phyloP scores from a whole-genome alignment of 1,284 basidiomycete species.

The Boletus sp. region DNA sequence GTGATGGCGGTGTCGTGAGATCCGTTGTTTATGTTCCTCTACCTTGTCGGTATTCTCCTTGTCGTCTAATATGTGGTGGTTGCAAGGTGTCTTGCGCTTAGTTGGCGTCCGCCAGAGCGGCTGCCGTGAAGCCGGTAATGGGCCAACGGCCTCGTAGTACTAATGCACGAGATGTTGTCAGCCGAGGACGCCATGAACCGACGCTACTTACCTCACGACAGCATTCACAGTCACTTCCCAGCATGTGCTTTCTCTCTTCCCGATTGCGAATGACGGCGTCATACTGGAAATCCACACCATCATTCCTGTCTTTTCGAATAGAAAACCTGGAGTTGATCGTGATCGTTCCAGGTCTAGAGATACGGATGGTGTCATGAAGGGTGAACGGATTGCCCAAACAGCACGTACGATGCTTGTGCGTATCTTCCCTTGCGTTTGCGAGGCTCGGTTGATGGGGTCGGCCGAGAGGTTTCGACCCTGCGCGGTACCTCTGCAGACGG shows the following conservation, averaged over 20 bases:
- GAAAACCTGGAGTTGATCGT: constrained; percentile 68
- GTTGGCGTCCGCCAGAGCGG: constrained; percentile 75
- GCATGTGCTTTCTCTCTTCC: constrained; percentile 66
- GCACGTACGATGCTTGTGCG: constrained; percentile 32
- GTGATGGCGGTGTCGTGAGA: constrained; percentile 78
- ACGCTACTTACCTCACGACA: constrained; percentile 72
- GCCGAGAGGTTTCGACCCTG: constrained; percentile 38
- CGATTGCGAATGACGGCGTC: constrained; percentile 78
- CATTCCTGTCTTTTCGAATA: constrained; percentile 69
- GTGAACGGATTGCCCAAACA: not conserved
- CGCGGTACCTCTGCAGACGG: constrained; percentile 14
- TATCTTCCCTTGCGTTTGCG: constrained; percentile 40
- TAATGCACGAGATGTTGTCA: constrained; percentile 35
- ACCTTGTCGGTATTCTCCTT: constrained; percentile 41
- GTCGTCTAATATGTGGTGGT: constrained; percentile 9
- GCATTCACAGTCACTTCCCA: constrained; percentile 82
- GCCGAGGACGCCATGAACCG: not conserved
- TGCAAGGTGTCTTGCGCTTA: constrained; percentile 24
- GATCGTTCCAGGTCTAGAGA: constrained; percentile 36
- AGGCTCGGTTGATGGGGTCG: constrained; percentile 23
- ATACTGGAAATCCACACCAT: constrained; percentile 67
- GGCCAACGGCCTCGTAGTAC: constrained; percentile 82
- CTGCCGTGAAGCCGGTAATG: constrained; percentile 66
- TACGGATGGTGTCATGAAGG: not conserved
- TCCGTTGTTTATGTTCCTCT: constrained; percentile 67